Percentiles rank a stretch among this genome's conserved stretches.
These are phyloP conservation scores for Boletus edulis DNA, from an alignment of 768 basidiomycete genomes.

Conservation along the genomic window DNA sequence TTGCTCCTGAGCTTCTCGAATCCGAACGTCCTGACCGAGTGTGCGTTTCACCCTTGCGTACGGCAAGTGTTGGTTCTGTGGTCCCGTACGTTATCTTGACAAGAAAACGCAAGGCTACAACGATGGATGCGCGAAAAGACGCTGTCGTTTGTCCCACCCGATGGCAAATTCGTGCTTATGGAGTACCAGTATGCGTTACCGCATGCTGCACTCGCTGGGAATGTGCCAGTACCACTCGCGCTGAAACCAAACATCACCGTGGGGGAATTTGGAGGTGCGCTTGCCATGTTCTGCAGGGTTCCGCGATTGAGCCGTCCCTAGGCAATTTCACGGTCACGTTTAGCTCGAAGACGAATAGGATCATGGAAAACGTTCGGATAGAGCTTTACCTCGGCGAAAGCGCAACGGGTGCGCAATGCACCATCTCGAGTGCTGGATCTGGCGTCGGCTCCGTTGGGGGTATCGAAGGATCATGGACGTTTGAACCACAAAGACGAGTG, in stretches of 20 bases:
- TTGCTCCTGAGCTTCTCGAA: constrained; percentile 75
- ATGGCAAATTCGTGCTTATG: constrained; percentile 81
- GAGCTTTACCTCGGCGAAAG: constrained; percentile 76
- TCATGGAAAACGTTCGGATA: constrained; percentile 69
- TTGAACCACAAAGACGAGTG: constrained; percentile 68
- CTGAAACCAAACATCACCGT: constrained; percentile 43
- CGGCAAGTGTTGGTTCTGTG: constrained; percentile 48
- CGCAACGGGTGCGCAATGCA: constrained; percentile 71
- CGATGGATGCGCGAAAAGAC: constrained; percentile 75
- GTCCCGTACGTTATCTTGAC: constrained; percentile 3
- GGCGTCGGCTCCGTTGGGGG: constrained; percentile 39
- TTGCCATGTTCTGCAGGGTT: not conserved
- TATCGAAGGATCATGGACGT: constrained; percentile 71
- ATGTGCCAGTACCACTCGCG: constrained; percentile 49
- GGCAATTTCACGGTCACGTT: constrained; percentile 62
- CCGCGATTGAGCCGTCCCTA: constrained; percentile 19
- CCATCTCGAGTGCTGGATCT: constrained; percentile 55
- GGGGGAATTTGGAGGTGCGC: constrained; percentile 32
- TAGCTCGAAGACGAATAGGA: constrained; percentile 59
- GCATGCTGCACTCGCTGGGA: constrained; percentile 36
- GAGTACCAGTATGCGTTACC: constrained; percentile 72
- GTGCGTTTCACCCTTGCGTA: constrained; percentile 91
- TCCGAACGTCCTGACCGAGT: constrained; percentile 68
- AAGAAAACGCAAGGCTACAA: constrained; percentile 51
- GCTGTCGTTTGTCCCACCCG: constrained; percentile 91